Evolutionary conservation across 2,329 filamentous ascomycete species (phyloP).

Genomic region (Fusarium poae): DNA sequence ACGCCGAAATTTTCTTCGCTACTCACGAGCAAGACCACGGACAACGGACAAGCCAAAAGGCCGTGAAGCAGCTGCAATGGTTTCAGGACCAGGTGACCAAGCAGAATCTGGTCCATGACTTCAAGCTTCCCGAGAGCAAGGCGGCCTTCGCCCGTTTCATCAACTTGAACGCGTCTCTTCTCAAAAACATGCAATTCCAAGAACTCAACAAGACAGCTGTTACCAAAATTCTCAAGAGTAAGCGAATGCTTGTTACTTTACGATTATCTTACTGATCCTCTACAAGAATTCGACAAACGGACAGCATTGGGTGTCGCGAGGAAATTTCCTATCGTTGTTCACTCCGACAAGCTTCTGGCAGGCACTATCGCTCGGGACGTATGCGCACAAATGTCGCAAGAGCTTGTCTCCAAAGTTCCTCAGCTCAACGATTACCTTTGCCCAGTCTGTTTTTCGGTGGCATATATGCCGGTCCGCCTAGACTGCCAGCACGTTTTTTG

Average conservation of each 20-base stretch:
- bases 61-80: conserved; percentile 75
- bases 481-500: conserved; percentile 84
- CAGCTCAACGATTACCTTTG: conserved; percentile 88
- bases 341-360: conserved; percentile 71
- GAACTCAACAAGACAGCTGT: conserved; percentile 85
- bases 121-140: conserved; percentile 76
- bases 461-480: conserved; percentile 85
- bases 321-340: conserved; percentile 70
- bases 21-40: conserved; percentile 79
- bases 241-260: conserved; percentile 44
- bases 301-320: conserved; percentile 78
- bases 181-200: conserved; percentile 85
- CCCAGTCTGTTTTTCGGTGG: conserved; percentile 82
- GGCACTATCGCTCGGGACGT: conserved; percentile 79
- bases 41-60: conserved; percentile 72
- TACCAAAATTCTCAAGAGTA: conserved; percentile 87
- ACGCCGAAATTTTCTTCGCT: conserved; percentile 86
- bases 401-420: conserved; percentile 80
- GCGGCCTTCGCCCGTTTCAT: conserved; percentile 77
- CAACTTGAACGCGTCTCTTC: conserved; percentile 77
- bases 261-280: conserved; percentile 25
- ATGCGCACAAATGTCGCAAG: conserved; percentile 78
- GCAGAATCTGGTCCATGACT: conserved; percentile 68
- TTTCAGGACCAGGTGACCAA: conserved; percentile 77
- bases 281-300: conserved; percentile 85